Conservation (phyloP, 2,329 filamentous ascomycete genomes). For the Talaromyces rugulosus region DNA sequence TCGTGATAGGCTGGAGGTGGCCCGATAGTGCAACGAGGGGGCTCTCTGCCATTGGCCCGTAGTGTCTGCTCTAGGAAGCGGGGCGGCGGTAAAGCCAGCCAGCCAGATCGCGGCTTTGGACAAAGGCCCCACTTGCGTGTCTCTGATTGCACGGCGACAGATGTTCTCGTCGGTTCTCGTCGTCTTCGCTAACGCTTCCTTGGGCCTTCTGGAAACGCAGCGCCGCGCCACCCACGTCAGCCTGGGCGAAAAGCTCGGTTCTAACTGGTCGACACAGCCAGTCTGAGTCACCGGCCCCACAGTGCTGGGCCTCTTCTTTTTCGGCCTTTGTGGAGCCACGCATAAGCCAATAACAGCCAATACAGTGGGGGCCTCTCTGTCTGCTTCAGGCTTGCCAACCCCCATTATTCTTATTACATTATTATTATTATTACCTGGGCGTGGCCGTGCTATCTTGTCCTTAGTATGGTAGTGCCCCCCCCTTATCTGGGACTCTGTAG, state of each 20-base stretch:
- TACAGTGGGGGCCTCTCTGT: background rate
- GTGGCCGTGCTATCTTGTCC: background rate
- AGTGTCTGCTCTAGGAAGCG: background rate
- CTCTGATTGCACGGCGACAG: background rate
- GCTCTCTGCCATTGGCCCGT: background rate
- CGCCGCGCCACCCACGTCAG: background rate
- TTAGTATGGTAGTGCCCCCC: too few relatives aligned
- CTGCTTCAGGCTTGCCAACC: background rate
- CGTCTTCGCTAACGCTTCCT: conserved; percentile 7
- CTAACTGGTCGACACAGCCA: background rate
- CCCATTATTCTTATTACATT: too few relatives aligned
- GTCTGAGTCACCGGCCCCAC: background rate
- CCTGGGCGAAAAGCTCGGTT: background rate
- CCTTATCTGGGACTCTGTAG: background rate
- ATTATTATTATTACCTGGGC: too few relatives aligned
- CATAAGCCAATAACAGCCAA: background rate
- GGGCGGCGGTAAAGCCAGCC: background rate
- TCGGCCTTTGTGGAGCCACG: too few relatives aligned
- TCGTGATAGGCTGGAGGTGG: background rate
- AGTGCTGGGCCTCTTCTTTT: background rate
- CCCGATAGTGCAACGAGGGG: background rate
- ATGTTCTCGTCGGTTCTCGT: conserved; percentile 10
- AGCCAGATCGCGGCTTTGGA: background rate
- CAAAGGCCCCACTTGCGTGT: background rate
- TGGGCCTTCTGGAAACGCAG: conserved; percentile 7